These are phyloP conservation scores for Colletotrichum paranaense DNA, from an alignment of 2,329 filamentous ascomycete species.

Conservation along the genomic window DNA sequence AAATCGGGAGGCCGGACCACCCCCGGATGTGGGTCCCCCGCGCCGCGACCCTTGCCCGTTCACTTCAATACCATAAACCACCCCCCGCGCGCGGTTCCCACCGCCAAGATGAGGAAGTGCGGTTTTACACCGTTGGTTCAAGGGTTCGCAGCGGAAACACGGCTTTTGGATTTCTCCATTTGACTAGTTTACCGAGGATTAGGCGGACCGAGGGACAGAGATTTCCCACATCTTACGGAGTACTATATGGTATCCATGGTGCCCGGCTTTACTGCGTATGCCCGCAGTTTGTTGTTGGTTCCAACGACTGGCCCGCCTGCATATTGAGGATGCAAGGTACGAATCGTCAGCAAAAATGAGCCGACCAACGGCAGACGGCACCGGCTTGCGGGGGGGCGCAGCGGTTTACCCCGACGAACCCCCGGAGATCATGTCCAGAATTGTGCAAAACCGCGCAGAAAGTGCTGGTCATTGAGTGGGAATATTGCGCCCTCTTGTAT, in stretches of 20 bases:
- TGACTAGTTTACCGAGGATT: neutral
- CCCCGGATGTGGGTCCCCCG: conserved; percentile 8
- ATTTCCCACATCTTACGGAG: neutral
- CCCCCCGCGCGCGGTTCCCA: neutral
- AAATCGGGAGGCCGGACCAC: neutral
- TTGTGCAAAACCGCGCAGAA: conserved; percentile 7
- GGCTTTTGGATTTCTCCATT: neutral
- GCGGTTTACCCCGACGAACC: neutral
- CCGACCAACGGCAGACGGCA: neutral
- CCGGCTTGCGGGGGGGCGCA: neutral
- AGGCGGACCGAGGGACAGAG: neutral
- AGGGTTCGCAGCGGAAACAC: neutral
- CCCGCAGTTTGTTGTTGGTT: neutral
- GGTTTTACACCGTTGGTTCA: neutral
- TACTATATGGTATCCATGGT: no score
- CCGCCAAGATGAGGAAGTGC: neutral
- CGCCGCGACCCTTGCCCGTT: conserved; percentile 3
- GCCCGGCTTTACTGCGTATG: no score
- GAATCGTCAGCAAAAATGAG: neutral
- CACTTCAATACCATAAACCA: neutral
- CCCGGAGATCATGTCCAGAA: conserved; percentile 9
- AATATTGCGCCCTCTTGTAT: neutral
- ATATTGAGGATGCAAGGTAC: neutral
- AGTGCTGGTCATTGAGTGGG: neutral
- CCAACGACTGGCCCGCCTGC: neutral